Evolutionary conservation across 768 basidiomycete species (phyloP), one percentile per base, ranked within the genome.

Genomic region (Russula abietina): DNA sequence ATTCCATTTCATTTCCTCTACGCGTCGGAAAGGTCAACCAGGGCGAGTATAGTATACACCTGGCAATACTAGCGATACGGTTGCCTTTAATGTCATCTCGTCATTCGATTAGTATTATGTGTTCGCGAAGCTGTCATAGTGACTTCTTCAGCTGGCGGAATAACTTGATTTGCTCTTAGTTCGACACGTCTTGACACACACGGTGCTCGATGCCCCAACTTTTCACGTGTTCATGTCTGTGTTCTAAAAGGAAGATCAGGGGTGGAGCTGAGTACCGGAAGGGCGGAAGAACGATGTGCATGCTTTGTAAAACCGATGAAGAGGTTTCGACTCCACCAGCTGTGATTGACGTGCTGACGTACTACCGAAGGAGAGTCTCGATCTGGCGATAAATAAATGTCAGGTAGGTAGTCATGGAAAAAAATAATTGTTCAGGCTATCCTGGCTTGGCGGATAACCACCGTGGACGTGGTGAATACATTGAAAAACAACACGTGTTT

Each of bases 261-360:
- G 32, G 14, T 49, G 16, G 36, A 10, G 12, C 36, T 11, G 33
- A 33, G 22, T 24, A 45, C 32, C 26, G 33, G 38, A 43, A 36
- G 26, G n/a, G 36, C n/a, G 51, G 45, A 38, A 19, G 28, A 41
- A 39, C n/a, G 22, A n/a, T 6, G 32, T 32, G 36, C 70, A 56
- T 30, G 74, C 75, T 71, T 77, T 77, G 30, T 69, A 81, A 82
- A 81, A 80, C n/a, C 75, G 74, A 19, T 76, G 73, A 17, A 80
- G 68, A 7, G 28, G 33, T 33, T 38, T 51, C 80, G 22, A 79
- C 71, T 19, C 78, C 80, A 22, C 81, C 81, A 11, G 81, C 69
- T 22, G 76, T 68, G 57, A 75, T 36, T 36, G 36, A 36, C 36
- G 36, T 36, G 57, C 75, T 77, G 24, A 78, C 77, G 55, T 56